phyloP scores from a whole-genome alignment of 2,329 filamentous ascomycete species.

The Ceratocystis cubensis region DNA sequence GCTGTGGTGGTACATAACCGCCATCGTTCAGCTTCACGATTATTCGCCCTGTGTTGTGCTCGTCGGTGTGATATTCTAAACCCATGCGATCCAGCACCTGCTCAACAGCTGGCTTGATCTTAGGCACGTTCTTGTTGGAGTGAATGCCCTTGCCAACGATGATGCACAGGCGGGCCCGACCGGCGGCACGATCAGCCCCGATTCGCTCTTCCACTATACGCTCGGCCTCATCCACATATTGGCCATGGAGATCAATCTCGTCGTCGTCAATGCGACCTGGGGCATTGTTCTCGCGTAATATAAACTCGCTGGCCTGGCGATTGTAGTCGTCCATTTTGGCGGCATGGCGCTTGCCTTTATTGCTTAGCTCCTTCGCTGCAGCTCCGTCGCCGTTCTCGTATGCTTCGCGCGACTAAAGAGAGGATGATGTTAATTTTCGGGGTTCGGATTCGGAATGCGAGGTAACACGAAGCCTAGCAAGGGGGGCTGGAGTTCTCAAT shows the following conservation, averaged over 20 bases:
- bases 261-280: conserved; percentile 60
- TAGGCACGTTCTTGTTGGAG: conserved; percentile 67
- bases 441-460: not conserved
- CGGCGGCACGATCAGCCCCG: conserved; percentile 56
- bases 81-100: conserved; percentile 72
- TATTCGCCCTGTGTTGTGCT: conserved; percentile 69
- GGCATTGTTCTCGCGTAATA: conserved; percentile 91
- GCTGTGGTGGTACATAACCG: conserved; percentile 40
- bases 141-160: conserved; percentile 96
- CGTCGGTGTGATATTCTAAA: conserved; percentile 71
- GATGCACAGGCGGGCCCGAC: conserved; percentile 76
- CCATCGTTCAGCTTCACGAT: conserved; percentile 77
- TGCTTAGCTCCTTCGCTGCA: conserved; percentile 67
- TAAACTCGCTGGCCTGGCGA: conserved; percentile 79
- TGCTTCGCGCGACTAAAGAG: conserved; percentile 55
- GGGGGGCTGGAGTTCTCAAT: not conserved
- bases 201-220: conserved; percentile 80
- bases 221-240: conserved; percentile 84
- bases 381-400: conserved; percentile 75
- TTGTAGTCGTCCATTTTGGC: conserved; percentile 80
- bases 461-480: not conserved
- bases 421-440: not conserved
- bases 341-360: conserved; percentile 75
- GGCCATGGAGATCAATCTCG: conserved; percentile 87
- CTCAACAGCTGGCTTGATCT: conserved; percentile 91